Evolutionary conservation across 164 flowering plant genomes (phyloP).

Genomic region (Tinospora cordifolia): DNA sequence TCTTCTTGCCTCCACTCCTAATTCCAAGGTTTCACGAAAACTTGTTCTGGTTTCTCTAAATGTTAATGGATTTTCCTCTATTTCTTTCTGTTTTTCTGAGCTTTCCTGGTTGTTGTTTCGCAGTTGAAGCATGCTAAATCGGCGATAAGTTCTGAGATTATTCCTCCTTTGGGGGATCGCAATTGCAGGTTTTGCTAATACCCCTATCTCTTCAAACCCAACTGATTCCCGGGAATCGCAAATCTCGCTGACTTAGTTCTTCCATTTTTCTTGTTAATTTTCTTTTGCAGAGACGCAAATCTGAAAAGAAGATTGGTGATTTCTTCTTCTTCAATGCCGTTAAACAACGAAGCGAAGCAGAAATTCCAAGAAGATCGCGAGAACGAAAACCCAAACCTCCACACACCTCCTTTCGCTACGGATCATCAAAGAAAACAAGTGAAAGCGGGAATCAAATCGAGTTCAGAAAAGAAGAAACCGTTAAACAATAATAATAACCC

Average conservation of each 20-base stretch:
- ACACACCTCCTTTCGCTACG: slow-evolving; percentile 15
- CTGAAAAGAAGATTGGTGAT: slow-evolving; percentile 1
- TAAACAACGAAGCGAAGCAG: slow-evolving; percentile 2
- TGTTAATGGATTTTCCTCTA: background rate
- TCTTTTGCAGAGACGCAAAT: slow-evolving; percentile 35
- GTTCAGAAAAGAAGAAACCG: slow-evolving; percentile 18
- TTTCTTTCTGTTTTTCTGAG: background rate
- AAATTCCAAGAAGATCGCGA: slow-evolving; percentile 41
- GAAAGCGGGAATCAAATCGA: slow-evolving; percentile 32
- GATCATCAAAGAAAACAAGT: slow-evolving; percentile 20
- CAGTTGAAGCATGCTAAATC: slow-evolving; percentile 24
- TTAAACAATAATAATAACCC: slow-evolving; percentile 1
- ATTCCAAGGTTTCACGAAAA: slow-evolving; percentile 40
- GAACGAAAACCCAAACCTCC: slow-evolving; percentile 62
- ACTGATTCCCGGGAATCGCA: background rate
- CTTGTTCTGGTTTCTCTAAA: background rate
- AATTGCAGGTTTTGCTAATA: slow-evolving; percentile 38
- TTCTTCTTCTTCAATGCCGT: background rate
- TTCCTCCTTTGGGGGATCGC: slow-evolving; percentile 32
- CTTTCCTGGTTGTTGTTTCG: background rate
- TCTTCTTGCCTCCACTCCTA: slow-evolving; percentile 29
- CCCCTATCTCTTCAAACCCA: background rate
- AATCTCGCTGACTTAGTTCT: background rate
- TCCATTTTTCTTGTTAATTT: background rate
- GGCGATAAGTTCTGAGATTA: slow-evolving; percentile 26